Conservation (phyloP, 129 eudicot genomes). For the Kitagawia praeruptora region DNA sequence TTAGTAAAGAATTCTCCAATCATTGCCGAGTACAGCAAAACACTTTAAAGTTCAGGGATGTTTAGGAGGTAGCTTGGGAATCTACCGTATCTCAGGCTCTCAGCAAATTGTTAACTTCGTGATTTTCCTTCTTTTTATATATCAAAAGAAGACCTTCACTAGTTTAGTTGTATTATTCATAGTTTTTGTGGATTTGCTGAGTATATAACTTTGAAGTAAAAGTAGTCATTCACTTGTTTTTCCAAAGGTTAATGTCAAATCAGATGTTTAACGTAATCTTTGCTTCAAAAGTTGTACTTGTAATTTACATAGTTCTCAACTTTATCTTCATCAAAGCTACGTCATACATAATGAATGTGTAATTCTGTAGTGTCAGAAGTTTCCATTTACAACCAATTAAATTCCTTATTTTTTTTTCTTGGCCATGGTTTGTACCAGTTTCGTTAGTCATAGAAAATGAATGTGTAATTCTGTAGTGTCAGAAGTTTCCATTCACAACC, state of each 20-base stretch:
- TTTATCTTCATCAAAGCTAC: no score
- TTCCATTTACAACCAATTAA: no score
- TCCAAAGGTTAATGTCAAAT: neutral
- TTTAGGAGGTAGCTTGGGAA: conserved; percentile 47
- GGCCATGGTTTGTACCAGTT: no score
- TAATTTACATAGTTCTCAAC: neutral
- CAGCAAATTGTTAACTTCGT: neutral
- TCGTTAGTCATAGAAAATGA: no score
- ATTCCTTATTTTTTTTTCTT: no score
- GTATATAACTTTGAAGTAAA: neutral
- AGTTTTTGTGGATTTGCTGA: neutral
- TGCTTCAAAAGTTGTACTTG: neutral
- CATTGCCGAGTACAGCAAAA: conserved; percentile 60
- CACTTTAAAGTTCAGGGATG: conserved; percentile 72
- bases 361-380: no score
- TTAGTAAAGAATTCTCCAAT: conserved; percentile 64
- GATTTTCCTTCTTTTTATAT: neutral
- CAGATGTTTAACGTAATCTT: neutral
- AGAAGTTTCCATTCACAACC: no score
- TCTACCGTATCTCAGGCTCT: no score
- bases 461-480: no score
- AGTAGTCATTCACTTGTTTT: neutral
- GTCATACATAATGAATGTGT: no score
- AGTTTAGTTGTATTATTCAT: neutral
- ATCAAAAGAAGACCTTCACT: neutral